These are phyloP conservation scores for Plantago major DNA, from an alignment of 257 asterid genomes.

Conservation along the genomic window DNA sequence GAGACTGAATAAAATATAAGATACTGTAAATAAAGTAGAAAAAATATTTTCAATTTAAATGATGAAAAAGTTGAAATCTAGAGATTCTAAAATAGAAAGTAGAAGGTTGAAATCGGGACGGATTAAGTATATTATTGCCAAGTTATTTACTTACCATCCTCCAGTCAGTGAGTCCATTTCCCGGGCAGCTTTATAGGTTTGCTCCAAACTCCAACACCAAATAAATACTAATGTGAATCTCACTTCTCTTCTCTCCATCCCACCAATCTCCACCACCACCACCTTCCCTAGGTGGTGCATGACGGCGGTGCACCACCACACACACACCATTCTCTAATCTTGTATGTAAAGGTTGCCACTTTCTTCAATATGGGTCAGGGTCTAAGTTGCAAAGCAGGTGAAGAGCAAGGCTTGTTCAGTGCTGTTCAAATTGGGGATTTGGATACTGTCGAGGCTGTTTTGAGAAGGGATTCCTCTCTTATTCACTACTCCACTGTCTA, in stretches of 20 bases:
- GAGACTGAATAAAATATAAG: too few species aligned
- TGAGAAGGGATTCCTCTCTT: conserved; percentile 42
- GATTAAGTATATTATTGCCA: too few species aligned
- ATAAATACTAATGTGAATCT: not conserved
- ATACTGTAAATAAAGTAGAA: too few species aligned
- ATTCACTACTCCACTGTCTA: conserved; percentile 47
- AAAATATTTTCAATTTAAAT: too few species aligned
- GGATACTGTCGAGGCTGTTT: conserved; percentile 44
- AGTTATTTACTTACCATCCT: too few species aligned
- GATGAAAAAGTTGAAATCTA: too few species aligned
- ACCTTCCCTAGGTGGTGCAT: conserved; percentile 50
- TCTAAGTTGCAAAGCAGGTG: conserved; percentile 68
- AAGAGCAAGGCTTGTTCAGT: conserved; percentile 59
- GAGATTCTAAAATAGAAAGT: too few species aligned
- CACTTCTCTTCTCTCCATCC: conserved; percentile 4
- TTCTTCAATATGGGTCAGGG: conserved; percentile 72
- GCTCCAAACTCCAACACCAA: conserved; percentile 29
- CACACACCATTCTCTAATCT: too few species aligned
- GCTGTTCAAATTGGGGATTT: conserved; percentile 78
- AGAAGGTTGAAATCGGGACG: too few species aligned
- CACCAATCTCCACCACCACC: conserved; percentile 27
- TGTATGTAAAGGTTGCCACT: too few species aligned
- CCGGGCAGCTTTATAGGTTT: conserved; percentile 42
- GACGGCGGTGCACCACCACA: conserved; percentile 24
- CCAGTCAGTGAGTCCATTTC: conserved; percentile 19